phyloP scores from a whole-genome alignment of 1,139 yeast species.

The Sugiyamaella pinicola region DNA sequence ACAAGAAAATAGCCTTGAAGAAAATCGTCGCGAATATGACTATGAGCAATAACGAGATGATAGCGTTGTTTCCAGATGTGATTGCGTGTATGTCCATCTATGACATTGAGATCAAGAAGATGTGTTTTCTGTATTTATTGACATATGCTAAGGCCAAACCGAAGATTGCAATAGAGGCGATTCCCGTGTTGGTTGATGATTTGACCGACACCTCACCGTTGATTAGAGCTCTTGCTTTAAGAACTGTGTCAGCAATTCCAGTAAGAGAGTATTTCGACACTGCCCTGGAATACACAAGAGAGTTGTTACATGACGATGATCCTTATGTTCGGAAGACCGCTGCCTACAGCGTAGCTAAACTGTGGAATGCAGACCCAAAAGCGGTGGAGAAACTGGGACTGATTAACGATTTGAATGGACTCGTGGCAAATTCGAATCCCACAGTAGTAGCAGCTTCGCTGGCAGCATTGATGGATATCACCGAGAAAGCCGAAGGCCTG shows the following conservation, averaged over 20 bases:
- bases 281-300: conserved; percentile 45
- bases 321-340: conserved; percentile 70
- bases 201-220: conserved; percentile 47
- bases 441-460: conserved; percentile 73
- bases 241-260: conserved; percentile 64
- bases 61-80: conserved; percentile 66
- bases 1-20: conserved; percentile 64
- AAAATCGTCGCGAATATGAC: conserved; percentile 83
- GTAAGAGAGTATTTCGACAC: conserved; percentile 55
- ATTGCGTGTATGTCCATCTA: conserved; percentile 59
- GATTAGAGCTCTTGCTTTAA: conserved; percentile 58
- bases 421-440: conserved; percentile 57
- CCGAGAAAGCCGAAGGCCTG: conserved; percentile 56
- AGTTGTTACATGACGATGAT: conserved; percentile 54
- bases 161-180: conserved; percentile 55
- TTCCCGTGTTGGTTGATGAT: conserved; percentile 61
- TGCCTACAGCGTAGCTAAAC: conserved; percentile 66
- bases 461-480: conserved; percentile 66
- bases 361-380: conserved; percentile 60
- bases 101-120: conserved; percentile 72
- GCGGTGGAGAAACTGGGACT: conserved; percentile 52
- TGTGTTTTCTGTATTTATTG: conserved; percentile 56
- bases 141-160: conserved; percentile 65
- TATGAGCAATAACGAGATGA: conserved; percentile 78
- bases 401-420: conserved; percentile 57